These are phyloP conservation scores for Schizochytrium sp. DNA, from an alignment of 108 stramenopile species.

Conservation along the genomic window DNA sequence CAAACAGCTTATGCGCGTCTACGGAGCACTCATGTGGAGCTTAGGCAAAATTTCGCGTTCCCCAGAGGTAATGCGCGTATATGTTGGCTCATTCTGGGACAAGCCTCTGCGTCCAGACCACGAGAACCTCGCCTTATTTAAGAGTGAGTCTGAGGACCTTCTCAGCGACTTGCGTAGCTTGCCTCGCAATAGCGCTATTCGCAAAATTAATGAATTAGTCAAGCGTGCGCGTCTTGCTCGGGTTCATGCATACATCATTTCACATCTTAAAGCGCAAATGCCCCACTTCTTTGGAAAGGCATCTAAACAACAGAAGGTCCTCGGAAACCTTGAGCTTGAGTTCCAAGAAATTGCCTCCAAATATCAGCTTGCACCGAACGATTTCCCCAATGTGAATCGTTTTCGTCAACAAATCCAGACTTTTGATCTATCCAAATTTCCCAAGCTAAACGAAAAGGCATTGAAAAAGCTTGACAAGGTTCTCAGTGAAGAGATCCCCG, in stretches of 20 bases:
- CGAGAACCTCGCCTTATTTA: constrained; percentile 85
- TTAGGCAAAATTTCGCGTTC: constrained; percentile 96
- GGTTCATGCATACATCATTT: constrained; percentile 98
- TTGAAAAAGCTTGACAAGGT: constrained; percentile 89
- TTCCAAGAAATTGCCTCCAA: constrained; percentile 87
- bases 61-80: constrained; percentile 98
- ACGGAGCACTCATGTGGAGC: constrained; percentile 96
- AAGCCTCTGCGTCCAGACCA: constrained; percentile 80
- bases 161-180: constrained; percentile 90
- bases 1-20: constrained; percentile 98
- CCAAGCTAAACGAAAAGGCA: constrained; percentile 74
- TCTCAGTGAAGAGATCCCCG: constrained; percentile 87
- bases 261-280: constrained; percentile 95
- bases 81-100: constrained; percentile 98
- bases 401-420: constrained; percentile 85
- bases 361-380: constrained; percentile 86
- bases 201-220: constrained; percentile 97
- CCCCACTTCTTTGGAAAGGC: constrained; percentile 93
- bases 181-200: constrained; percentile 95
- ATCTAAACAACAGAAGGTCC: constrained; percentile 91
- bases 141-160: constrained; percentile 90
- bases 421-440: constrained; percentile 84
- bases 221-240: constrained; percentile 95
- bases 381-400: constrained; percentile 94
- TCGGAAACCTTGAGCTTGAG: constrained; percentile 90